A percentile compares a stretch with the other conserved stretches of the same genome.
These are phyloP conservation scores for Cruciata laevipes DNA, from an alignment of 257 asterid species.

Conservation along the genomic window DNA sequence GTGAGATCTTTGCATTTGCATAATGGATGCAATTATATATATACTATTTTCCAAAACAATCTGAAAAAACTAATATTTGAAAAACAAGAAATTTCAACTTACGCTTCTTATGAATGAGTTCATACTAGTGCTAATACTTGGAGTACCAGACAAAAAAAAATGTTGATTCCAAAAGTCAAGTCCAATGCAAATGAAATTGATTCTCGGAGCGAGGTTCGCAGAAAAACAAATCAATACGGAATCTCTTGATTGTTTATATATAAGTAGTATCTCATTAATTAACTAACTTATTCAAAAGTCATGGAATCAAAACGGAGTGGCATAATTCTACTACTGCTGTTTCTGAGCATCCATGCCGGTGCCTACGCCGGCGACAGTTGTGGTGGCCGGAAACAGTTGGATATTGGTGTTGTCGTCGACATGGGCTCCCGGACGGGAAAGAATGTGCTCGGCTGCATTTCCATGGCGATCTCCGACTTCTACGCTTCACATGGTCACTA, in stretches of 20 bases:
- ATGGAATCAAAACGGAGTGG: neutral
- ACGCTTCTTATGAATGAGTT: too few relatives aligned
- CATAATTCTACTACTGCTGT: neutral
- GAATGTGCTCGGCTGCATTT: constrained; percentile 9
- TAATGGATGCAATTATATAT: too few relatives aligned
- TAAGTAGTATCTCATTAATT: too few relatives aligned
- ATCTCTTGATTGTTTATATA: too few relatives aligned
- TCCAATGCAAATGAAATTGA: too few relatives aligned
- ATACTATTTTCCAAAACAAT: too few relatives aligned
- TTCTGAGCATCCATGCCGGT: neutral
- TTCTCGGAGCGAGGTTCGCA: neutral
- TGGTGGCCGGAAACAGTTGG: neutral
- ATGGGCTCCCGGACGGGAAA: constrained; percentile 17
- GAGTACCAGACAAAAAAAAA: too few relatives aligned
- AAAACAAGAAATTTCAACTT: too few relatives aligned
- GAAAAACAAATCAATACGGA: neutral
- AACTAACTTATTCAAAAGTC: neutral
- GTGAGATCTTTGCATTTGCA: too few relatives aligned
- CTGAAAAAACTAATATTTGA: too few relatives aligned
- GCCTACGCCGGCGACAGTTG: neutral
- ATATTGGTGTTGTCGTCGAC: constrained; percentile 18
- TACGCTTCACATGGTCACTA: constrained; percentile 1
- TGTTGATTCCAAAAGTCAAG: too few relatives aligned
- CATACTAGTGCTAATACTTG: too few relatives aligned
- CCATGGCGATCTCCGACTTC: constrained; percentile 19